Percentiles rank a stretch among this genome's conserved stretches.
phyloP scores from a whole-genome alignment of 371 early-diverging fungal species.

The Catenaria anguillulae region DNA sequence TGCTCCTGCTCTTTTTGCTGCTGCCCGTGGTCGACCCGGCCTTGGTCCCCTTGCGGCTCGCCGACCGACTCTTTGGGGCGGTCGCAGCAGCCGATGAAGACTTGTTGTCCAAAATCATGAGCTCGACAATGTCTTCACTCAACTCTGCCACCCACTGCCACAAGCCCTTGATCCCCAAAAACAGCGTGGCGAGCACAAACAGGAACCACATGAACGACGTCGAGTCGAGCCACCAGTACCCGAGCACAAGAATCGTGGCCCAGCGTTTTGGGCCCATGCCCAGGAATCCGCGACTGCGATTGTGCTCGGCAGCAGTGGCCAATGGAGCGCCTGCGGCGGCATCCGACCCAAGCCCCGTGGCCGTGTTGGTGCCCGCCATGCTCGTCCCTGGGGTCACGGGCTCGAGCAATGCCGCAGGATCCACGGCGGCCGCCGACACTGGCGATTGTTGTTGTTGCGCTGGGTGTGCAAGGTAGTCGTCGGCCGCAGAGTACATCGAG shows the following conservation, averaged over 20 bases:
- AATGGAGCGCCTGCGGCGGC: no score
- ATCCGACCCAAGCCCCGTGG: no score
- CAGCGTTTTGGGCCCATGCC: not conserved
- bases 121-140: not conserved
- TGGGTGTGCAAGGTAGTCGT: not conserved
- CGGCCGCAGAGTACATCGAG: not conserved
- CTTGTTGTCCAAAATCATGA: not conserved
- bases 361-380: not conserved
- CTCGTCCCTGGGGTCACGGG: not conserved
- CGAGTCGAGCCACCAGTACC: not conserved
- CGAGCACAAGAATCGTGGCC: not conserved
- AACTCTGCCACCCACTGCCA: constrained; percentile 1
- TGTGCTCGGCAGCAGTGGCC: not conserved
- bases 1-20: no score
- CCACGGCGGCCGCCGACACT: not conserved
- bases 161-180: not conserved
- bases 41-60: no score
- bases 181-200: not conserved
- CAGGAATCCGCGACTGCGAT: not conserved
- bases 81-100: no score
- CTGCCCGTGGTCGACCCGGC: no score
- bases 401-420: not conserved
- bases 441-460: not conserved
- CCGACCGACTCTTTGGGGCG: no score
- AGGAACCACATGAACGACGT: not conserved